Percentiles rank a stretch among this genome's conserved stretches.
Conservation (phyloP, 2,329 filamentous ascomycete species). For the Aspergillus felis region DNA sequence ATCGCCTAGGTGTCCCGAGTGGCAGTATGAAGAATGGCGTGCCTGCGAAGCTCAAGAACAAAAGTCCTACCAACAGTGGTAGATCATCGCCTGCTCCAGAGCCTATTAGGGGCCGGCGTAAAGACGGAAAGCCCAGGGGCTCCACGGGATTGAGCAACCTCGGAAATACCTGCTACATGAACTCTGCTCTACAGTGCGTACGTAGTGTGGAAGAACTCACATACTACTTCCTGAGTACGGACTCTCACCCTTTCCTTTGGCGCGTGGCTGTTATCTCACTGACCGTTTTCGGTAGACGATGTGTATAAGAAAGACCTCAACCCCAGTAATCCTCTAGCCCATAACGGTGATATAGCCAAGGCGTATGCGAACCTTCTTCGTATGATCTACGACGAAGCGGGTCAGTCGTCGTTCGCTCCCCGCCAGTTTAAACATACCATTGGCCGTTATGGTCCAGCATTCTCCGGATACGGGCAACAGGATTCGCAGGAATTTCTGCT, state of each 20-base stretch:
- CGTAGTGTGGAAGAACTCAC: conserved; percentile 90
- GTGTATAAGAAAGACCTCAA: conserved; percentile 80
- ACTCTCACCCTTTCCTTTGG: not conserved
- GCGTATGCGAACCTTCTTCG: conserved; percentile 73
- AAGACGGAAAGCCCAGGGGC: conserved; percentile 66
- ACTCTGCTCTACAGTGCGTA: conserved; percentile 91
- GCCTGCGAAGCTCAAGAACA: conserved; percentile 34
- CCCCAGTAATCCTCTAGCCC: conserved; percentile 75
- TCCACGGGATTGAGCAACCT: conserved; percentile 83
- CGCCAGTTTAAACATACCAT: conserved; percentile 78
- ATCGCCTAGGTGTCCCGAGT: conserved; percentile 49
- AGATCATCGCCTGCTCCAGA: conserved; percentile 65
- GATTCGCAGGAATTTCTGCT: conserved; percentile 97
- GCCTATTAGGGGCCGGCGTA: conserved; percentile 66
- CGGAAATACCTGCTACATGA: conserved; percentile 99
- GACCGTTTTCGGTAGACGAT: conserved; percentile 42
- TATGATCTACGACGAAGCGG: conserved; percentile 70
- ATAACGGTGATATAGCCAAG: conserved; percentile 80
- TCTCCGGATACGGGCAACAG: conserved; percentile 93
- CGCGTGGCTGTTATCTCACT: not conserved
- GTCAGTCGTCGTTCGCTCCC: conserved; percentile 67
- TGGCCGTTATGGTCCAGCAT: conserved; percentile 75
- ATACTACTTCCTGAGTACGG: conserved; percentile 71
- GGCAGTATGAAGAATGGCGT: conserved; percentile 30
- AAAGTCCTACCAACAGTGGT: conserved; percentile 51